A percentile compares a stretch with the other conserved stretches of the same genome.
Evolutionary conservation across 1,139 yeast genomes (phyloP).

Genomic region (Scheffersomyces cryptocercus): DNA sequence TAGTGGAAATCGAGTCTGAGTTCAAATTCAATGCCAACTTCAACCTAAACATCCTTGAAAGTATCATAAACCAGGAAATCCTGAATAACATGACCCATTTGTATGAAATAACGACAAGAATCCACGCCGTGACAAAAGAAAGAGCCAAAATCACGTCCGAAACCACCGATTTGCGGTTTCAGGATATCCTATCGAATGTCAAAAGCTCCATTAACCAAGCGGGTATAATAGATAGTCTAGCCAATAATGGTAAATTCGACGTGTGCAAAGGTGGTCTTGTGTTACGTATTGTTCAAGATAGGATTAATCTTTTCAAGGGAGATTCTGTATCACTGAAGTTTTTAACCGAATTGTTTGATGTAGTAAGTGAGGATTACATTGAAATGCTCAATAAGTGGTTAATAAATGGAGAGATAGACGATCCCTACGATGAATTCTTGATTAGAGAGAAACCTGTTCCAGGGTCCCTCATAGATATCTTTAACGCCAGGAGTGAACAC

Average conservation of each 20-base stretch:
- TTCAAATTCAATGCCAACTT: conserved; percentile 44
- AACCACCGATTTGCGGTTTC: conserved; percentile 5
- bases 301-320: conserved; percentile 63
- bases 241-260: conserved; percentile 55
- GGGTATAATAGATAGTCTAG: conserved; percentile 46
- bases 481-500: conserved; percentile 61
- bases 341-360: conserved; percentile 52
- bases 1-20: conserved; percentile 56
- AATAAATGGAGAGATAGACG: conserved; percentile 69
- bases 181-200: conserved; percentile 13
- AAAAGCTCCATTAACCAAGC: conserved; percentile 39
- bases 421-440: conserved; percentile 82
- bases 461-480: conserved; percentile 30
- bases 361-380: conserved; percentile 66
- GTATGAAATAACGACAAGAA: conserved; percentile 52
- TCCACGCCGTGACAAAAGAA: conserved; percentile 41
- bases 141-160: conserved; percentile 12
- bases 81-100: conserved; percentile 47
- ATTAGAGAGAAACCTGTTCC: conserved; percentile 50
- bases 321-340: conserved; percentile 59
- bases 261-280: conserved; percentile 71
- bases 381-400: conserved; percentile 78
- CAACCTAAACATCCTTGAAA: conserved; percentile 37
- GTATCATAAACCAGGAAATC: conserved; percentile 30
- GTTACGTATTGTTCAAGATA: conserved; percentile 59